These are phyloP conservation scores for Gastrolobium bilobum DNA, from an alignment of 306 rosid genomes.

Conservation along the genomic window DNA sequence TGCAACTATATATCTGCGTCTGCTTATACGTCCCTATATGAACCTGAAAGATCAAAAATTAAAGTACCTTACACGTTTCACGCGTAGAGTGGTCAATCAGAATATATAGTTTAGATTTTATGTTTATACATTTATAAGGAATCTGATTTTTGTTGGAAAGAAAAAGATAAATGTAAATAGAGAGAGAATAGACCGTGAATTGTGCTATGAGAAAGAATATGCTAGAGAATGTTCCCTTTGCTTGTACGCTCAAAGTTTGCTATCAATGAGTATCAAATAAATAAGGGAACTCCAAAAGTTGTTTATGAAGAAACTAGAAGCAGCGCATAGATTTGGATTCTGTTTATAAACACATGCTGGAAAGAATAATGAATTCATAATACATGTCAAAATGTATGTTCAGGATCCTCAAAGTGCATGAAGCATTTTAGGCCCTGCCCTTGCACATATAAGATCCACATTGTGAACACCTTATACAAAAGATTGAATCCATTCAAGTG, in stretches of 20 bases:
- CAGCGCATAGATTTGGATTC: slow-evolving; percentile 42
- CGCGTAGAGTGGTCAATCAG: slow-evolving; percentile 10
- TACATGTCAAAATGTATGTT: neutral
- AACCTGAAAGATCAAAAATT: neutral
- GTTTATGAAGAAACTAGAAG: slow-evolving; percentile 43
- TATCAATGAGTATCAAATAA: neutral
- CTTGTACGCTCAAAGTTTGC: neutral
- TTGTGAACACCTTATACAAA: neutral
- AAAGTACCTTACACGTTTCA: neutral
- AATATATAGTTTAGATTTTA: slow-evolving; percentile 41
- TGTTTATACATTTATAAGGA: neutral
- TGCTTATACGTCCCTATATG: neutral
- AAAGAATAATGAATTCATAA: neutral
- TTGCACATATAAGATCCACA: neutral
- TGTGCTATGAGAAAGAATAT: slow-evolving; percentile 20
- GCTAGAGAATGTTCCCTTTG: slow-evolving; percentile 5
- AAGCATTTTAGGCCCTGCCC: neutral
- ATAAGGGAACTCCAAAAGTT: slow-evolving; percentile 35
- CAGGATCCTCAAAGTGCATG: neutral
- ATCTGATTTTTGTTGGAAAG: slow-evolving; percentile 25
- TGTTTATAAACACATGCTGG: neutral
- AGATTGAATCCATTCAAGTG: neutral
- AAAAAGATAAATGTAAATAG: neutral
- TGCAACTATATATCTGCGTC: neutral
- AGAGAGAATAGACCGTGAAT: slow-evolving; percentile 27